These are phyloP conservation scores for Camelina sativa DNA, from an alignment of 345 rosid species.

Conservation along the genomic window DNA sequence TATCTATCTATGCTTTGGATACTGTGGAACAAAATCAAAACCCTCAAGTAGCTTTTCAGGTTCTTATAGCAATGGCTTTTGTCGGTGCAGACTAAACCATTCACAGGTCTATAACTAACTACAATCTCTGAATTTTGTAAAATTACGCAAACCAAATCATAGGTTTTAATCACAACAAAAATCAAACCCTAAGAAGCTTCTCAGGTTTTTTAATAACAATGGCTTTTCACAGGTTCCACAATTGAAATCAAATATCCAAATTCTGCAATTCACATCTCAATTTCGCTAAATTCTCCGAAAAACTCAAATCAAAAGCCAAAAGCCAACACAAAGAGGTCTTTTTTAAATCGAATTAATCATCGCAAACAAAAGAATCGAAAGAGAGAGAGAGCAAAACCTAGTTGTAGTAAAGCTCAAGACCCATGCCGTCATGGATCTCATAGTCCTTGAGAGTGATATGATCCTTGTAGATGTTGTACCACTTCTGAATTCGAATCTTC, in stretches of 20 bases:
- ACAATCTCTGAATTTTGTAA: background rate
- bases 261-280: background rate
- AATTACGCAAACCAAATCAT: background rate
- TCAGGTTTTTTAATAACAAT: background rate
- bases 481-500: conserved; percentile 54
- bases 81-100: background rate
- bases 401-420: conserved; percentile 78
- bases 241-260: background rate
- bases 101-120: background rate
- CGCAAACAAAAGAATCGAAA: background rate
- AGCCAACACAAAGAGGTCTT: background rate
- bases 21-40: background rate
- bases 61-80: background rate
- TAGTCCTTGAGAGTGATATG: conserved; percentile 80
- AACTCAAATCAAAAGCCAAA: background rate
- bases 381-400: conserved; percentile 34
- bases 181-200: background rate
- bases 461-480: conserved; percentile 71
- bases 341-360: conserved; percentile 3
- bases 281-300: background rate
- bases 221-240: background rate
- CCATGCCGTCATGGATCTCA: conserved; percentile 83
- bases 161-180: background rate
- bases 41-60: background rate
- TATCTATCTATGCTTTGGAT: background rate